Evolutionary conservation across 306 rosid species (phyloP), one percentile per base, ranked within the genome.

Genomic region (Gleditsia sinensis): DNA sequence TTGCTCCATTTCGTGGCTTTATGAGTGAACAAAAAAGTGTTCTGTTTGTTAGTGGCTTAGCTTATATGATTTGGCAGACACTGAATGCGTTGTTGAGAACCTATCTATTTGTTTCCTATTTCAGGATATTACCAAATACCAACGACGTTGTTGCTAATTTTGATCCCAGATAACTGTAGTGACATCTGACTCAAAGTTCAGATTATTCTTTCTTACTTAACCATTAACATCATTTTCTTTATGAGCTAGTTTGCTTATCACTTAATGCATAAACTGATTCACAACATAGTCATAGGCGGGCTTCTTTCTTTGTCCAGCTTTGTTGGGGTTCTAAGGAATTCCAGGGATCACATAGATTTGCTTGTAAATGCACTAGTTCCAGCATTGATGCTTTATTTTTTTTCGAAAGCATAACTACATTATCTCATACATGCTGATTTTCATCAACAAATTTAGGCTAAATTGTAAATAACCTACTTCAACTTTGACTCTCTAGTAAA

Each of bases 91-190:
- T 30, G 40, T 21, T 14, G 21, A 58, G 65, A 67, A 48, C 25
- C 43, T 46, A 16, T 6, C 20, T 28, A 28, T 2, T 46, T 27
- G 72, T 39, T 48, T 49, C 74, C 3, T n/a, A 24, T 1, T 33
- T 11, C 1, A 34, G 46, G 67, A 28, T 61, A 33, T 19, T 61
- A 28, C 48, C 10, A 10, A 21, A 12, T 28, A 57, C 5, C 36
- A 21, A 27, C 27, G n/a, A 16, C 19, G 16, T 54, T 65, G 11
- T 65, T 36, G 25, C 39, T 40, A 75, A 56, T 24, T 74, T 74
- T 73, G 67, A 69, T 17, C 49, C 7, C 37, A 59, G 3, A 27
- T 37, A 57, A 12, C 32, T 66, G 21, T 34, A 5, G 24, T 53
- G 27, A 21, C 30, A 23, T 55, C 25, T 34, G 3, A 13, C 14